These are phyloP conservation scores for Colletotrichum agaves DNA, from an alignment of 2,329 filamentous ascomycete genomes.

Conservation along the genomic window DNA sequence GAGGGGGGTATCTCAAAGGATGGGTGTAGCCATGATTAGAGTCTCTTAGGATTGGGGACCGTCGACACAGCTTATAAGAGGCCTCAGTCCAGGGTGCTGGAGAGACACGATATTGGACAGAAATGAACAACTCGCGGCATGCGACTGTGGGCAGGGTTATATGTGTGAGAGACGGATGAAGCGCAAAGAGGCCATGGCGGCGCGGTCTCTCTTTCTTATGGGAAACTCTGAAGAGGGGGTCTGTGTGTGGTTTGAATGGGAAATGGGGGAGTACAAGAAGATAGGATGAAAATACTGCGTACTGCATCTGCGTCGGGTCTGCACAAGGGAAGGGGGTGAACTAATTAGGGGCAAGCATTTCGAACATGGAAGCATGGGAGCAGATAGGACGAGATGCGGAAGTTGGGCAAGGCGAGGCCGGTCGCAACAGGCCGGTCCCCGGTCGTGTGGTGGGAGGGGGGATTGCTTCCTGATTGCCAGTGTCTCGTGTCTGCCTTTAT, in stretches of 20 bases:
- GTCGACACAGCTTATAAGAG: conserved; percentile 17
- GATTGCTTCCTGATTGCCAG: conserved; percentile 33
- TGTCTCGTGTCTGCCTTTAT: conserved; percentile 35
- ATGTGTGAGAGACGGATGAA: conserved; percentile 21
- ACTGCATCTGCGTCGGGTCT: not conserved
- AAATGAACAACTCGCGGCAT: conserved; percentile 20
- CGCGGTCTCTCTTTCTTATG: conserved; percentile 31
- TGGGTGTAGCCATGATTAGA: conserved; percentile 7
- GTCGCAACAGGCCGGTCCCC: conserved; percentile 34
- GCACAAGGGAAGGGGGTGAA: conserved; percentile 7
- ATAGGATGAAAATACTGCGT: not conserved
- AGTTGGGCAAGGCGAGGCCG: conserved; percentile 35
- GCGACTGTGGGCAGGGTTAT: conserved; percentile 29
- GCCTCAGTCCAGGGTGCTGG: not conserved
- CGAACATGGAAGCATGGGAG: conserved; percentile 8
- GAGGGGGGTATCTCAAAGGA: not conserved
- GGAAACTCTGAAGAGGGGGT: conserved; percentile 25
- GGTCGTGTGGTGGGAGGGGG: conserved; percentile 28
- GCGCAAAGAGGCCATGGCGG: conserved; percentile 32
- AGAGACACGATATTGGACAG: conserved; percentile 1
- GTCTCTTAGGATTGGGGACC: not conserved
- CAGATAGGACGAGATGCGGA: conserved; percentile 16
- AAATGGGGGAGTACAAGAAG: conserved; percentile 10
- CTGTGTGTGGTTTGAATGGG: conserved; percentile 14
- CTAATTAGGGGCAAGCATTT: conserved; percentile 26